phyloP scores from a whole-genome alignment of 495 filamentous ascomycete species.

The Paragyromitra xinjiangensis region DNA sequence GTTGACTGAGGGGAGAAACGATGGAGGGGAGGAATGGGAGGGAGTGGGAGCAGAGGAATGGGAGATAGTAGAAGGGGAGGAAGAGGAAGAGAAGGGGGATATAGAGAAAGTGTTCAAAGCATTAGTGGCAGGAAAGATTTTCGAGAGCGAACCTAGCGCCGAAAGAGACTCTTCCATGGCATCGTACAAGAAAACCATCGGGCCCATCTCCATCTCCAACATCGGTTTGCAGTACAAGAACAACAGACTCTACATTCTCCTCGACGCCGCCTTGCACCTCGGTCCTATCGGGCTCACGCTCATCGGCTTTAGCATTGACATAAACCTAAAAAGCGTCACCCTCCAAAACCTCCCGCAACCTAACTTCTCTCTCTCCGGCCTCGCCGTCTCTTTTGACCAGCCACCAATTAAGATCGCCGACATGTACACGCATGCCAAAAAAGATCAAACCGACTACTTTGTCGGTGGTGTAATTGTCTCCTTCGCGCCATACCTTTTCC shows the following conservation, averaged over 20 bases:
- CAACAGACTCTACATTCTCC: slow-evolving; percentile 53
- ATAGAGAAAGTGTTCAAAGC: neutral
- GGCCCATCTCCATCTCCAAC: slow-evolving; percentile 55
- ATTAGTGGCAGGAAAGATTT: neutral
- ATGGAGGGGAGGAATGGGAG: neutral
- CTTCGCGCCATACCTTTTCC: slow-evolving; percentile 59
- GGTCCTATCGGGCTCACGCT: slow-evolving; percentile 60
- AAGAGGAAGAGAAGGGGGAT: neutral
- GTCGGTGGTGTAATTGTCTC: slow-evolving; percentile 60
- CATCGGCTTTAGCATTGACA: slow-evolving; percentile 58
- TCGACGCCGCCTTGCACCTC: slow-evolving; percentile 60
- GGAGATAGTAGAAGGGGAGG: no score
- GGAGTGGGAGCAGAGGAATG: neutral
- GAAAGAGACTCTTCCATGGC: slow-evolving; percentile 31
- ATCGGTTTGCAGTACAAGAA: slow-evolving; percentile 59
- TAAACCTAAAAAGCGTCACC: slow-evolving; percentile 22
- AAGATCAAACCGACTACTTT: slow-evolving; percentile 53
- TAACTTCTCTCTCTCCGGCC: slow-evolving; percentile 57
- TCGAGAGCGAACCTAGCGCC: neutral
- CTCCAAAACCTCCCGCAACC: slow-evolving; percentile 26
- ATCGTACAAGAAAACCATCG: slow-evolving; percentile 55
- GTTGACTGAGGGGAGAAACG: neutral
- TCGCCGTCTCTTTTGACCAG: slow-evolving; percentile 59
- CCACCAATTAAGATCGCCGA: slow-evolving; percentile 61
- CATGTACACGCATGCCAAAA: slow-evolving; percentile 57